Evolutionary conservation across 176 grass and related monocot genomes (phyloP), one percentile per base, ranked within the genome.

Genomic region (Leersia perrieri): DNA sequence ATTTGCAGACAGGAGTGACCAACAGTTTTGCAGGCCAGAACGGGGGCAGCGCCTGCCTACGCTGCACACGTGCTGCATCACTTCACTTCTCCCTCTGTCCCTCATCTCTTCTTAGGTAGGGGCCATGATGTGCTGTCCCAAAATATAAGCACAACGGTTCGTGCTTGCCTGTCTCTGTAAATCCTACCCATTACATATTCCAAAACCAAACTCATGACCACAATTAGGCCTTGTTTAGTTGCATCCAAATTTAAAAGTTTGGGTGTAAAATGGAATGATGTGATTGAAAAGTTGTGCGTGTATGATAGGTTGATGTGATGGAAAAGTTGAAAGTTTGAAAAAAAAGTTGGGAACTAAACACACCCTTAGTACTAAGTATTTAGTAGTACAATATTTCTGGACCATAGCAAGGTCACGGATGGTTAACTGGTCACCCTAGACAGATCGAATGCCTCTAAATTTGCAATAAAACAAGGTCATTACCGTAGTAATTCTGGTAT

Each of bases 31-130:
- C 78, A 83, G 51, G 78, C 51, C 76, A 80, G 23, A 72, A 62
- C 66, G 78, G 72, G 64, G 74, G 84, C 81, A 83, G 26, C 70
- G 70, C 72, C 81, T 61, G 77, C 89, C 87, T 78, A 73, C 73
- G 70, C 79, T 79, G 84, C 87, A 87, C 94, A 97, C 94, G 91
- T 97, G 85, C 85, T 77, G 41, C 71, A 3, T 18, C 58, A 74
- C 63, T 61, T 53, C 14, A n/a, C n/a, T n/a, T n/a, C n/a, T n/a
- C n/a, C n/a, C n/a, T n/a, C n/a, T n/a, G n/a, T 75, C 78, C 70
- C 76, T 25, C 29, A 32, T 63, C 42, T 22, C 53, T 7, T 74
- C 63, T 41, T 65, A 33, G n/a, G 51, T 38, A 28, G 6, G 4
- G 32, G 34, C 70, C 62, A 79, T 70, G 60, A 55, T 72, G 10